These are phyloP conservation scores for Cladosporium sp. DNA, from an alignment of 2,329 filamentous ascomycete species.

Conservation along the genomic window DNA sequence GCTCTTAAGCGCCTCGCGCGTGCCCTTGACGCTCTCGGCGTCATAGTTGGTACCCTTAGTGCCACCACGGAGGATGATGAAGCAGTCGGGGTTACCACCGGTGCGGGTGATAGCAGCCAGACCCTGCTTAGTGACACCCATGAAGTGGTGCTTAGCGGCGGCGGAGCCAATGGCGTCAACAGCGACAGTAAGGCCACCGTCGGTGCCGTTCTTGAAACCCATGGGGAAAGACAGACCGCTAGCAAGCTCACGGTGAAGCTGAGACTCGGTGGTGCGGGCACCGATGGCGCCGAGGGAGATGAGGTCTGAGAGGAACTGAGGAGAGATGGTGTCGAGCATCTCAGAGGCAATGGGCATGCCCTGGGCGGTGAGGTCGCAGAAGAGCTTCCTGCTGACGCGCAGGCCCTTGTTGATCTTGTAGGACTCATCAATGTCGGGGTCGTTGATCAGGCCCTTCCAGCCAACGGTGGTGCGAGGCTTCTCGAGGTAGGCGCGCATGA, in stretches of 20 bases:
- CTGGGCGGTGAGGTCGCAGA: conserved; percentile 82
- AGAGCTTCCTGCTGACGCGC: conserved; percentile 79
- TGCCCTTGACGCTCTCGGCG: conserved; percentile 72
- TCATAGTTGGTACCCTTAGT: conserved; percentile 94
- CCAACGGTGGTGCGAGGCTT: conserved; percentile 97
- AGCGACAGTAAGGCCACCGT: conserved; percentile 81
- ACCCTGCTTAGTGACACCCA: conserved; percentile 94
- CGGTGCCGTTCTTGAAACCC: conserved; percentile 99
- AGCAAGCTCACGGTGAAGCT: conserved; percentile 90
- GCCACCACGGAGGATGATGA: conserved; percentile 89
- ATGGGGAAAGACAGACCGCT: conserved; percentile 94
- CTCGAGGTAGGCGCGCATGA: conserved; percentile 98
- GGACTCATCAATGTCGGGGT: conserved; percentile 95
- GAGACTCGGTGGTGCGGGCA: conserved; percentile 92
- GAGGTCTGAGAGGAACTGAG: conserved; percentile 91
- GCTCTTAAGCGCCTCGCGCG: conserved; percentile 72
- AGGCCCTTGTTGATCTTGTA: conserved; percentile 99
- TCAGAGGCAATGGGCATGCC: conserved; percentile 96
- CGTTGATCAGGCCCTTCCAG: conserved; percentile 98
- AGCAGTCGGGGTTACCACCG: conserved; percentile 92
- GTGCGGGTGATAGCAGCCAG: conserved; percentile 93
- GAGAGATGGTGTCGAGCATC: conserved; percentile 97
- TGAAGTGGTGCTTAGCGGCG: conserved; percentile 88
- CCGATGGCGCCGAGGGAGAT: conserved; percentile 89
- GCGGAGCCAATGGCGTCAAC: conserved; percentile 95